A percentile compares a stretch with the other conserved stretches of the same genome.
Conservation (phyloP, 2,329 filamentous ascomycete species). For the Neofusicoccum ribis region DNA sequence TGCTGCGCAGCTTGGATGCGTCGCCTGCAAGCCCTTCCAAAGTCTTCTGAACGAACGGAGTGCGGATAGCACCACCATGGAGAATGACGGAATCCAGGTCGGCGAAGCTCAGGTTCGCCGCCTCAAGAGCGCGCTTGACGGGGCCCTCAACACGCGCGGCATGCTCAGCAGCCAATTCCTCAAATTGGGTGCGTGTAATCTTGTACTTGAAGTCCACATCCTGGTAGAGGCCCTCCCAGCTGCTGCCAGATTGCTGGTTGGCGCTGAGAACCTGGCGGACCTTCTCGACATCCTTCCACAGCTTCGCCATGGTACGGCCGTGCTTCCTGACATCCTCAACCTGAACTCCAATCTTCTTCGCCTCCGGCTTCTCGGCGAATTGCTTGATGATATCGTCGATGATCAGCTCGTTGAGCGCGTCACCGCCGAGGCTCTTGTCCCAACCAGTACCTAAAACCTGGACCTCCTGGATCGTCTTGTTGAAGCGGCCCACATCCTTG, state of each 20-base stretch:
- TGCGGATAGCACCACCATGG: conserved; percentile 85
- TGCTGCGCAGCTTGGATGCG: conserved; percentile 79
- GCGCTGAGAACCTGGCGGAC: conserved; percentile 88
- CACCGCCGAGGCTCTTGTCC: conserved; percentile 87
- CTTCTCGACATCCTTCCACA: conserved; percentile 90
- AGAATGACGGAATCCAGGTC: conserved; percentile 91
- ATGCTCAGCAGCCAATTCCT: conserved; percentile 70
- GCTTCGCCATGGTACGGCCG: conserved; percentile 81
- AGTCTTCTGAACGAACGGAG: conserved; percentile 89
- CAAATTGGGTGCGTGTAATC: conserved; percentile 76
- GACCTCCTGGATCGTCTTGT: conserved; percentile 97
- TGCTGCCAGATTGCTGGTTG: conserved; percentile 76
- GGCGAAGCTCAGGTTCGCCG: conserved; percentile 68
- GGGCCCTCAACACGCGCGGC: conserved; percentile 67
- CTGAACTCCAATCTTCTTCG: conserved; percentile 64
- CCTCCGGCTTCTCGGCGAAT: conserved; percentile 66
- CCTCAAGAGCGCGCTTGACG: conserved; percentile 71
- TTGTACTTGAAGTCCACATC: conserved; percentile 94
- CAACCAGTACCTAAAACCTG: conserved; percentile 82
- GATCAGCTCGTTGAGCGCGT: conserved; percentile 83
- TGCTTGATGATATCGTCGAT: conserved; percentile 83
- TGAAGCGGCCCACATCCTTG: conserved; percentile 89
- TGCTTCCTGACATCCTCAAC: conserved; percentile 67
- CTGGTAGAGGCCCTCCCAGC: conserved; percentile 87
- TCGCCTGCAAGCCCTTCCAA: conserved; percentile 74